Evolutionary conservation across 305 asterid species (phyloP).

Genomic region (Solanum hybrid): DNA sequence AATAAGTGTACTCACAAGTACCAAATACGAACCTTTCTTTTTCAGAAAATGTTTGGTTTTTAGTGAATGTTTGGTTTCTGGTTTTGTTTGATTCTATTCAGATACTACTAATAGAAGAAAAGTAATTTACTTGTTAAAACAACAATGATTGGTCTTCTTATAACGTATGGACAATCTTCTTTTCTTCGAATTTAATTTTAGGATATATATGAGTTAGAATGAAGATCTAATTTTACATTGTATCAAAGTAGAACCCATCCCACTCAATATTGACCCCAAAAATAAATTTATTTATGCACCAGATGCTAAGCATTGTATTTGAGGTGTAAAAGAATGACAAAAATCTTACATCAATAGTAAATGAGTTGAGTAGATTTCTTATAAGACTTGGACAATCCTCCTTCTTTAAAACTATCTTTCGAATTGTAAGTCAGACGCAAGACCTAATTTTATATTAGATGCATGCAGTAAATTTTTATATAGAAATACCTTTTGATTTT

Average conservation of each 20-base stretch:
- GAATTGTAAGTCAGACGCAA: too few species aligned
- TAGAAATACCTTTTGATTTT: not conserved
- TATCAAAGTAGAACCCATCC: too few species aligned
- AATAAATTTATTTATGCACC: not conserved
- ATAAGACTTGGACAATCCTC: not conserved
- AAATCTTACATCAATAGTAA: too few species aligned
- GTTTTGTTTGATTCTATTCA: slow-evolving; percentile 1
- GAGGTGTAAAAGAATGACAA: not conserved
- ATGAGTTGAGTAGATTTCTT: too few species aligned
- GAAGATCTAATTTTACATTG: not conserved
- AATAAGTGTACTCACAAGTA: slow-evolving; percentile 23
- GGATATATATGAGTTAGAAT: too few species aligned
- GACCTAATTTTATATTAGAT: not conserved
- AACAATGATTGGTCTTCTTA: too few species aligned
- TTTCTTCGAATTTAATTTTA: too few species aligned
- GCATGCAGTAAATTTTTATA: too few species aligned
- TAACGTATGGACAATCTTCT: not conserved
- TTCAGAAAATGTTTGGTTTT: not conserved
- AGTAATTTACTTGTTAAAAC: not conserved
- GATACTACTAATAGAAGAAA: not conserved
- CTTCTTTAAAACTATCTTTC: not conserved
- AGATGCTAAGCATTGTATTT: not conserved
- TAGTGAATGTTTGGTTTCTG: slow-evolving; percentile 25
- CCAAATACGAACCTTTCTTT: slow-evolving; percentile 12
- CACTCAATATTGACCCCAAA: not conserved